Base-by-base conservation (phyloP, 2,329 filamentous ascomycete species). In the Aspergillus phoenicis region DNA sequence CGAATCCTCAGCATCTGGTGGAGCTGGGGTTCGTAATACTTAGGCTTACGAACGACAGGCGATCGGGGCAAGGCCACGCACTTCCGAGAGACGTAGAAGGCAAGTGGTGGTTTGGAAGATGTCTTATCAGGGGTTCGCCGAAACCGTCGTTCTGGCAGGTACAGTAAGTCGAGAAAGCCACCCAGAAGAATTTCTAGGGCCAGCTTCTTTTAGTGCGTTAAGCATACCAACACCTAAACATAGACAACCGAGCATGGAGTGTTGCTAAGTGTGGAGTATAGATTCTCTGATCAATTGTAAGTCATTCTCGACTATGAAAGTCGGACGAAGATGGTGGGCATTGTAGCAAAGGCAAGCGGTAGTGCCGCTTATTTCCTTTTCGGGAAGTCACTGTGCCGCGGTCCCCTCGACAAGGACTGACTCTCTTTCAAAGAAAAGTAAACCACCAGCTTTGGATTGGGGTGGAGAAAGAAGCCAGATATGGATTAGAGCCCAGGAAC, bases 381-480 rank as follows among this genome's bases (percentile, higher is more conserved):
- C 24, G 22, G 41, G 41, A 22, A 45, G 22, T 24, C 17, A 52
- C 24, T 47, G 28, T 39, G n/a, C 7, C 24, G n/a, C 45, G 22
- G 43, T 56, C 39, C 39, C 7, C 43, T 33, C 11, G 36, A 26
- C 30, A 54, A 22, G 36, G 8, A 33, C 11, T 13, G 8, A 33
- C 6, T 36, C 26, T 52, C 26, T 43, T 54, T 36, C 28, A 54
- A 39, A 56, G n/a, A 26, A 38, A 56, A 43, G 43, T 26, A 47
- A 10, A n/a, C 20, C 26, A 28, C 2, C 11, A 36, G 33, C 33
- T 4, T 11, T 11, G 11, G 7, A 24, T 8, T 43, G 24, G 10
- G 20, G 53, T 56, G 53, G 52, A 54, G 33, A 7, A 22, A 26
- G 3, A 17, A 17, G 33, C 52, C 36, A 54, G 38, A 24, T n/a